phyloP scores from a whole-genome alignment of 164 flowering plant species.

The Berberis thunbergii region DNA sequence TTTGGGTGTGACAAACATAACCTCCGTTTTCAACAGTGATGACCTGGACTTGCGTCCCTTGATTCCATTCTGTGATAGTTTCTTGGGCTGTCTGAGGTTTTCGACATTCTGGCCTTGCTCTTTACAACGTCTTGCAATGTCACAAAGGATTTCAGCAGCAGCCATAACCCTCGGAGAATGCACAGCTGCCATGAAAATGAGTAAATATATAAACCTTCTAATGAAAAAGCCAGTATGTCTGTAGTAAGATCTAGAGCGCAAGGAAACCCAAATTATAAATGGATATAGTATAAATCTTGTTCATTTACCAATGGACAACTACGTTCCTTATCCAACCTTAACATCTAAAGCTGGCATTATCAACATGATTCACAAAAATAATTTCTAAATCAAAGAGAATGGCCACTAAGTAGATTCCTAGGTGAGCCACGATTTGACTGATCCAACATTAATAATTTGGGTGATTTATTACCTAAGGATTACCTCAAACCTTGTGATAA shows the following conservation, averaged over 20 bases:
- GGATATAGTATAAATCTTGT: no score
- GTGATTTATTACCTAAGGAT: no score
- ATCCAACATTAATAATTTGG: no score
- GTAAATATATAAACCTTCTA: not conserved
- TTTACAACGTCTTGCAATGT: slow-evolving; percentile 29
- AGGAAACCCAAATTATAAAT: no score
- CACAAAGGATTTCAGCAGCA: slow-evolving; percentile 73
- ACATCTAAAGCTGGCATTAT: not conserved
- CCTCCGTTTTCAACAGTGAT: slow-evolving; percentile 27
- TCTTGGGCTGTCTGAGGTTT: slow-evolving; percentile 37
- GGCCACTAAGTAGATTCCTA: no score
- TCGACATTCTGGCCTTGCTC: slow-evolving; percentile 22
- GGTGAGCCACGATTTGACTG: no score
- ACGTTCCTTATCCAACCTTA: no score
- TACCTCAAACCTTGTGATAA: no score
- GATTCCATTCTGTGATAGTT: slow-evolving; percentile 43
- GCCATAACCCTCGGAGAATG: slow-evolving; percentile 34
- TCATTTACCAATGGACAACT: not conserved
- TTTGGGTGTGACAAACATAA: slow-evolving; percentile 10
- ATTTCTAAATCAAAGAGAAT: no score
- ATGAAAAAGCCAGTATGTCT: not conserved
- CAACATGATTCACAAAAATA: not conserved
- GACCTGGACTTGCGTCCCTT: slow-evolving; percentile 44
- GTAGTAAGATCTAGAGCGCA: not conserved
- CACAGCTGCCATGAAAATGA: slow-evolving; percentile 23